These are phyloP conservation scores for Syzygium grande DNA, from an alignment of 345 rosid genomes.

Conservation along the genomic window DNA sequence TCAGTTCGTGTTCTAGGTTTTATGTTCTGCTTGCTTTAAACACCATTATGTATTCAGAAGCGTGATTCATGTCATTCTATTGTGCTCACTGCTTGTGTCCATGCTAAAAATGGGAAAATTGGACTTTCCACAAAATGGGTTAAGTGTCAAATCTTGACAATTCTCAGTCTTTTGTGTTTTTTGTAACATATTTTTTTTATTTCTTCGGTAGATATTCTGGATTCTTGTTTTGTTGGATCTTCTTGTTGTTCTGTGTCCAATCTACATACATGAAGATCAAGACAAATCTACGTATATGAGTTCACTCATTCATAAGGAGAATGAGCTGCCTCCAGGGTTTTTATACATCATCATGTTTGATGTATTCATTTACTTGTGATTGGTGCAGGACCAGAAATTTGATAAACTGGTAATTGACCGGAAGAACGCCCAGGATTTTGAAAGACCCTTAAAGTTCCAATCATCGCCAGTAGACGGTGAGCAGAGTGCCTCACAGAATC, in stretches of 20 bases:
- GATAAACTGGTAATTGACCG: constrained; percentile 57
- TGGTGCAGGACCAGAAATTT: constrained; percentile 75
- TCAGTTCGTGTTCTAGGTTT: not conserved
- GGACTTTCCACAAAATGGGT: not conserved
- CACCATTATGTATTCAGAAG: not conserved
- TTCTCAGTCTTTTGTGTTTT: not conserved
- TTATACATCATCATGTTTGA: not conserved
- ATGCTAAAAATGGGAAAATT: not conserved
- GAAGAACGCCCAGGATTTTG: constrained; percentile 61
- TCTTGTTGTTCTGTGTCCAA: not conserved
- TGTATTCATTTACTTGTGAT: not conserved
- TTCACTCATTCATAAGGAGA: not conserved
- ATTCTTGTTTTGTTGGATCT: not conserved
- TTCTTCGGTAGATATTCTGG: not conserved
- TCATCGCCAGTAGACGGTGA: constrained; percentile 30
- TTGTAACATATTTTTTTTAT: not conserved
- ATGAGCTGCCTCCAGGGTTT: not conserved
- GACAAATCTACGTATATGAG: not conserved
- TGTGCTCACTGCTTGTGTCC: not conserved
- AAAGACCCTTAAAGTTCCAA: constrained; percentile 60
- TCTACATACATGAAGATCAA: not conserved
- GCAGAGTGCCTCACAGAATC: constrained; percentile 18
- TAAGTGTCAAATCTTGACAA: not conserved
- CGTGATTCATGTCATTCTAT: not conserved
- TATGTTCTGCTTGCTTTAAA: not conserved